Base-by-base conservation (phyloP, 116 monocot species). In the Dioscorea cayenensis region DNA sequence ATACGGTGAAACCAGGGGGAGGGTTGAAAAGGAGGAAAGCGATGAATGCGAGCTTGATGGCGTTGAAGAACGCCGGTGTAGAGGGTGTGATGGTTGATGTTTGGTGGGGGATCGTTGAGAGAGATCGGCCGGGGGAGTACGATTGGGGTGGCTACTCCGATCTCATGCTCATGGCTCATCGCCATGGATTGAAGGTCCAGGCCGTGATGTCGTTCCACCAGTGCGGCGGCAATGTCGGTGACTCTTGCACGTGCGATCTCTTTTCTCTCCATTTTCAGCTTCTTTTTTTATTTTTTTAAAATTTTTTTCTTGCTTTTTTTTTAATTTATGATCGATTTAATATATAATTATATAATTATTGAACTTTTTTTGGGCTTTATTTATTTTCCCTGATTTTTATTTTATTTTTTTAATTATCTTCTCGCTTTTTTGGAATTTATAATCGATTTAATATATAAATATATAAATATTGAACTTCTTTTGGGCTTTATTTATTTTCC, bases 191-290 rank as follows among this genome's bases (percentile, higher is more conserved):
- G 67, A 95, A 95, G 74, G 92, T 92, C 60, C 95, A 95, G 85
- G 92, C 92, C 50, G 89, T 95, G 21, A 96, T 96, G 95, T 96
- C 95, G 49, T 96, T 96, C 79, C 95, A 96, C 73, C 86, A 86
- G 80, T 96, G 95, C 70, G 92, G 92, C 70, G 95, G 95, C 49
- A 95, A 95, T 80, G 89, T 91, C 77, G 95, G 95, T 49, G 95
- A 95, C 66, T 91, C 89, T 50, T 70, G 75, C 82, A 89, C 86
- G 92, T 93, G 60, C 66, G 87, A 80, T 36, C 17, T n/a, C 17
- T 50, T 50, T n/a, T 64, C 17, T 23, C 60, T 52, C 32, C 18
- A 43, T 32, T 19, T 49, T 69, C 14, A 21, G 20, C 25, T 7
- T 60, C 28, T 65, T 64, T 48, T 22, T 65, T 70, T 0, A 25